Base-by-base conservation (phyloP, 208 protist genomes). In the Acanthamoeba castellanii region DNA sequence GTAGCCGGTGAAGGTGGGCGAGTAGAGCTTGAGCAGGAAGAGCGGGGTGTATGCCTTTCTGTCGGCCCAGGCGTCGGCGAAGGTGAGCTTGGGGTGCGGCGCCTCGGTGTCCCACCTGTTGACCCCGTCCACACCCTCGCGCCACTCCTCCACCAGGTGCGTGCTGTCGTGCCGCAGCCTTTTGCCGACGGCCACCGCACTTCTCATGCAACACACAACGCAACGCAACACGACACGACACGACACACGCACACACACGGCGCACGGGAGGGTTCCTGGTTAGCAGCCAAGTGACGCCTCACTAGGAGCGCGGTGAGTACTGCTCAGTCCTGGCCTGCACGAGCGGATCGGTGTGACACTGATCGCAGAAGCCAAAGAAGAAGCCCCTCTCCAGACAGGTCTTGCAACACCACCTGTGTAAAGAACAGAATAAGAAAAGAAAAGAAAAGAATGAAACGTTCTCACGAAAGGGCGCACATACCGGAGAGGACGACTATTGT, bases 1-100 rank as follows among this genome's bases (percentile, higher is more conserved):
- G 45, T 84, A 84, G 74, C n/a, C n/a, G 34, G 74, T 84, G 76
- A 84, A 84, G 16, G 42, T 25, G 45, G 76, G 76, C 20, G 76
- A 16, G n/a, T 84, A 84, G 76, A 84, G 42, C 76, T 45, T 57
- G 37, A 84, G 42, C 18, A 45, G 16, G 45, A 84, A 84, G 37
- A 84, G 42, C 32, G 42, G 22, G 0, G 42, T 34, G 76, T 57
- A 52, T 5, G 25, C 1, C 7, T 55, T 11, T n/a, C 32, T 9
- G 18, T 57, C 37, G 8, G 32, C 45, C 76, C 76, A 84, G 42
- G 76, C 76, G 42, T 84, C 76, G 1, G 32, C 45, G 37, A 84
- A 84, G 76, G 42, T 84, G 42, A 84, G 76, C 20, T 14, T 25
- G 4, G 76, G 76, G 42, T 84, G 76, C 76, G 76, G 76, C 42